Base-by-base conservation (phyloP, 1,284 basidiomycete species). In the Neolentinus lepideus region DNA sequence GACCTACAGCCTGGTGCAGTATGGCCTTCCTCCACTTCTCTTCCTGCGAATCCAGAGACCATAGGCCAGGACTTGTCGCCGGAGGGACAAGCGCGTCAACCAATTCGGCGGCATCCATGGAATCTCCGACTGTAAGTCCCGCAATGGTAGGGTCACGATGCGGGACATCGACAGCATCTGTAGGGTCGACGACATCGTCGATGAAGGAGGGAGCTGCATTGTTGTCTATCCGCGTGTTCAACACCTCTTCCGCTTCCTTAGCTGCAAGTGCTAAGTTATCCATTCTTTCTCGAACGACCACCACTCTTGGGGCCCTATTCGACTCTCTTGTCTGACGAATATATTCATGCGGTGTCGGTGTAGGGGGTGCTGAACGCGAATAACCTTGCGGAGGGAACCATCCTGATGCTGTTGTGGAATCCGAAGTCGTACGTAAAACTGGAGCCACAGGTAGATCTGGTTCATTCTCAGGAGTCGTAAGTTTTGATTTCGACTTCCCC, bases 221-320 rank as follows among this genome's bases (percentile, higher is more conserved):
- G 26, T 59, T 64, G 36, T 67, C 69, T 16, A 61, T 65, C 16
- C 78, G 79, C 21, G 69, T 66, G 61, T 83, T 85, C 60, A 89
- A 72, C 51, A 90, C 86, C 60, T 80, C 76, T 63, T 90, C 85
- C 3, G 83, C 84, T 63, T 88, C 82, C 63, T 81, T 85, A 14
- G 85, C 85, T 33, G 89, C 88, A 45, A 73, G 69, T 45, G 67
- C 74, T 47, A 92, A 69, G 60, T 91, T 84, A 12, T 78, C 74
- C 80, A 92, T 81, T 63, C 83, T 84, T 66, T 92, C 90, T 22
- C 88, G 78, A 51, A 92, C 83, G 19, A 92, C 89, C 1, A 90
- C 86, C 0, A 92, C 89, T 51, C 59, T 79, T 70, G 58, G 71
- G 16, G 53, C n/a, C 16, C 53, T 43, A 31, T 24, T 25, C 25